Percentiles rank a stretch among this genome's conserved stretches.
Conservation (phyloP, 495 filamentous ascomycete genomes). For the Penicillium arizonense region DNA sequence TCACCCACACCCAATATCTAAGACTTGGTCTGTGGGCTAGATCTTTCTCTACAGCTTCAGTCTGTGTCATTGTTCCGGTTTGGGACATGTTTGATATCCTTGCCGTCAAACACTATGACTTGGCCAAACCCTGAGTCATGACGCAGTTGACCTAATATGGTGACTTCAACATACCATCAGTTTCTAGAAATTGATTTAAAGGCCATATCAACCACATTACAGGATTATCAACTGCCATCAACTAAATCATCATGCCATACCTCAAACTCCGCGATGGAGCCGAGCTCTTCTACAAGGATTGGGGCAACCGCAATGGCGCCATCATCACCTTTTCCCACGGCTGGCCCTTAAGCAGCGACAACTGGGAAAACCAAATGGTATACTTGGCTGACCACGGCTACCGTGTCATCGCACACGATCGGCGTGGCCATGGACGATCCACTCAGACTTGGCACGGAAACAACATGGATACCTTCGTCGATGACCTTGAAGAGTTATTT, state of each 20-base stretch:
- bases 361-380: conserved; percentile 42
- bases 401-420: conserved; percentile 42
- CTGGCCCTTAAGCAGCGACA: conserved; percentile 43
- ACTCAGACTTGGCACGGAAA: conserved; percentile 40
- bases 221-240: too few relatives aligned
- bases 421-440: conserved; percentile 42
- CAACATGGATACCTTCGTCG: conserved; percentile 37
- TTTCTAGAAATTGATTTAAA: too few relatives aligned
- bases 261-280: conserved; percentile 33
- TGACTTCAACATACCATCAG: too few relatives aligned
- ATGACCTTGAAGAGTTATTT: conserved; percentile 37
- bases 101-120: too few relatives aligned
- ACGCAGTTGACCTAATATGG: too few relatives aligned
- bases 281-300: conserved; percentile 41
- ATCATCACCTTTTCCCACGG: conserved; percentile 38
- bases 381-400: conserved; percentile 35
- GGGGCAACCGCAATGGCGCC: conserved; percentile 29
- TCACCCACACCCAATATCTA: too few relatives aligned
- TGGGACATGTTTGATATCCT: too few relatives aligned
- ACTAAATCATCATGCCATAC: conserved; percentile 16
- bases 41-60: too few relatives aligned
- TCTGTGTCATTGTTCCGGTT: too few relatives aligned
- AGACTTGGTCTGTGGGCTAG: too few relatives aligned
- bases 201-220: too few relatives aligned
- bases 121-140: too few relatives aligned